Evolutionary conservation across 805 yeast species (phyloP), one percentile per base, ranked within the genome.

Genomic region (Candida coleopterorum): DNA sequence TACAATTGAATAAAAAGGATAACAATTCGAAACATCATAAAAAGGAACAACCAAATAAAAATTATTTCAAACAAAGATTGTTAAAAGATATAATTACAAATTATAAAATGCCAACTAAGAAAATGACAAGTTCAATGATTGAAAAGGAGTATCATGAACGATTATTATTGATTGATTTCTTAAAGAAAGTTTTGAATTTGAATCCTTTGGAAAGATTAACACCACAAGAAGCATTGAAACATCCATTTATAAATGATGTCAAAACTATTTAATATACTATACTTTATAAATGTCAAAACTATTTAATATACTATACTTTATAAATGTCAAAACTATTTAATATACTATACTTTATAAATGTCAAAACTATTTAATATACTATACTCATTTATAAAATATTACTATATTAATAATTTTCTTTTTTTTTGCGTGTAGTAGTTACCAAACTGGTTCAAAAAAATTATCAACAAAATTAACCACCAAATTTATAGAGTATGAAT

Each of bases 201-300:
- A 89, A 90, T 57, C 98, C 98, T 0, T 71, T 93, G 48, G 96
- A 88, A 56, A 75, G 99, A 49, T 84, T 96, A 83, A 86, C 97
- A 0, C 98, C 98, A 9, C 96, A 87, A 47, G 97, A 93, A 57
- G 98, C 97, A 0, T 67, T 81, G 11, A 67, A 76, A 57, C 98
- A 93, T 62, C 97, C 97, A 0, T 93, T 93, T 57, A 77, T 93
- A 14, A 83, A 43, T 32, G 68, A 61, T 34, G 45, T 48, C 3
- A 25, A 25, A 29, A 32, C 36, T 11, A 30, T 27, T 14, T 33
- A 34, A 23, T 24, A 24, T 22, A 22, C 8, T 22, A 10, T 10
- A 22, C n/a, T n/a, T n/a, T n/a, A n/a, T n/a, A n/a, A n/a, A 61
- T 34, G 45, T 47, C 3, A 25, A 24, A 28, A 32, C 35, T 9